Evolutionary conservation across 1,284 basidiomycete genomes (phyloP).

Genomic region (Apiotrichum siamense): DNA sequence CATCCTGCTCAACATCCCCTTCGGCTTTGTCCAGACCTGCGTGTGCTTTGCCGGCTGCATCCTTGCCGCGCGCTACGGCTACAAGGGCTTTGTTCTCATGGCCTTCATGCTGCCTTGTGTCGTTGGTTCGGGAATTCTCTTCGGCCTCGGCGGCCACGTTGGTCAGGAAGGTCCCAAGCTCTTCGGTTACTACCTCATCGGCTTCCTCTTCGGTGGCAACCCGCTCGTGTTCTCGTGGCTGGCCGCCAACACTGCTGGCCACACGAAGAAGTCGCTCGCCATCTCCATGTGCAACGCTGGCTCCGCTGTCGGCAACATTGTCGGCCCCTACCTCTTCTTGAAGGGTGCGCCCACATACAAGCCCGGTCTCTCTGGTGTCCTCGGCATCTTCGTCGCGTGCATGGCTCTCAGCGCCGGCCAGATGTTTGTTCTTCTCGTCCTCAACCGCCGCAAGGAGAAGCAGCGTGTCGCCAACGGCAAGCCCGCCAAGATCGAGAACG

Average conservation of each 20-base stretch:
- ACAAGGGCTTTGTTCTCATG: constrained; percentile 28
- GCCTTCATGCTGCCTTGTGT: constrained; percentile 31
- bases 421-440: constrained; percentile 16
- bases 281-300: constrained; percentile 29
- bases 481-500: constrained; percentile 37
- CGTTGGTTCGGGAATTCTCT: constrained; percentile 34
- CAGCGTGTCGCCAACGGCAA: constrained; percentile 37
- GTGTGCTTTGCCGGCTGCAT: constrained; percentile 19
- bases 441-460: constrained; percentile 38
- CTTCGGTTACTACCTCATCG: constrained; percentile 22
- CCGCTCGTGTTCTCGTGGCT: constrained; percentile 30
- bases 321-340: constrained; percentile 23
- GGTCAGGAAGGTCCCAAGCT: constrained; percentile 12
- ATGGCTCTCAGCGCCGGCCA: constrained; percentile 9
- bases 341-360: constrained; percentile 26
- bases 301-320: constrained; percentile 23
- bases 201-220: constrained; percentile 36
- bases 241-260: constrained; percentile 29
- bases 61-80: constrained; percentile 20
- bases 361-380: constrained; percentile 26
- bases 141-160: constrained; percentile 24
- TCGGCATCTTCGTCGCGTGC: constrained; percentile 31
- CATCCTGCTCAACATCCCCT: constrained; percentile 42
- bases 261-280: constrained; percentile 37
- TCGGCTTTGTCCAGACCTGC: constrained; percentile 28